phyloP scores from a whole-genome alignment of 163 green algal species.

The Smithsoniella earleae region DNA sequence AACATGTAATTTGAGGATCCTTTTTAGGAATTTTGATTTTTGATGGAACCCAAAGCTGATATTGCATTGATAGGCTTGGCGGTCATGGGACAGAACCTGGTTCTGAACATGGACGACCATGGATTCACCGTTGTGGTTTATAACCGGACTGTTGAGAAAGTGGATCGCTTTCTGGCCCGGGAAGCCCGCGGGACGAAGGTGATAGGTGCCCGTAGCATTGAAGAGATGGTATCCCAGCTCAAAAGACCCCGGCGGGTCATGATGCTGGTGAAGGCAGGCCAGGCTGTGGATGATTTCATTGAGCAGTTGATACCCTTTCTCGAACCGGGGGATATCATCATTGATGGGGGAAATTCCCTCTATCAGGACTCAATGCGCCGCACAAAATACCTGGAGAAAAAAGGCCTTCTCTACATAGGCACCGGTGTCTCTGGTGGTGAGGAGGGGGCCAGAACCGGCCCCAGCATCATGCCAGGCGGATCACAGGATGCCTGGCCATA shows the following conservation, averaged over 20 bases:
- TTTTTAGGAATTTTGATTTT: too few species aligned
- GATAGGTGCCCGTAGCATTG: conserved; percentile 52
- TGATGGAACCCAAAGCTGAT: conserved; percentile 37
- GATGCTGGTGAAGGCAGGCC: conserved; percentile 94
- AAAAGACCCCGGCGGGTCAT: conserved; percentile 86
- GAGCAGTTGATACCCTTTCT: conserved; percentile 71
- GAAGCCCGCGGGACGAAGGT: conserved; percentile 81
- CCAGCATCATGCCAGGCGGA: conserved; percentile 94
- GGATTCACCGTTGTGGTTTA: conserved; percentile 95
- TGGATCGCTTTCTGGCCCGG: conserved; percentile 74
- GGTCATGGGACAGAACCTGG: conserved; percentile 99
- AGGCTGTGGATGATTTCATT: conserved; percentile 89
- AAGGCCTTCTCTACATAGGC: conserved; percentile 88
- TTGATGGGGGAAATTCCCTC: conserved; percentile 97
- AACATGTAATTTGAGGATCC: too few species aligned
- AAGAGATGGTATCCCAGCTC: conserved; percentile 55
- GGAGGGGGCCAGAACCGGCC: conserved; percentile 90
- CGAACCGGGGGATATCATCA: conserved; percentile 94
- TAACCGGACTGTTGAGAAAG: conserved; percentile 90
- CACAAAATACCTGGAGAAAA: conserved; percentile 57
- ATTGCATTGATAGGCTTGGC: conserved; percentile 92
- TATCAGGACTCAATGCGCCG: conserved; percentile 98
- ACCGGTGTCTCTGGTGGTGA: conserved; percentile 97
- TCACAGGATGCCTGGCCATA: conserved; percentile 63
- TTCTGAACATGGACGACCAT: conserved; percentile 96